Conservation (phyloP, 805 yeast genomes). For the Wickerhamiella siamensis region DNA sequence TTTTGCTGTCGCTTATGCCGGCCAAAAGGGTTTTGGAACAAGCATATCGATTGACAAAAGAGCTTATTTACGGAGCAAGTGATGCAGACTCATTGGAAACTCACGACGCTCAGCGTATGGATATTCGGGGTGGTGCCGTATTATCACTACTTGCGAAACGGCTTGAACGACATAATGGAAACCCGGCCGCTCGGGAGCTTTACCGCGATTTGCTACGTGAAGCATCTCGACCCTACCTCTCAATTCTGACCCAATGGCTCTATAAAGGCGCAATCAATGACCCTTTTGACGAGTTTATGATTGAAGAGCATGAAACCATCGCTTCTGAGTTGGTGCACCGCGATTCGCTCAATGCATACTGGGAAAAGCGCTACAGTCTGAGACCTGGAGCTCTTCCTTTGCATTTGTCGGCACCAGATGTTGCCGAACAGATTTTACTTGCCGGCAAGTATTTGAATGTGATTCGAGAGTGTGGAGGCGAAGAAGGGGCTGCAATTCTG, state of each 20-base stretch:
- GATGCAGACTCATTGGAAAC: constrained; percentile 4
- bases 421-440: constrained; percentile 51
- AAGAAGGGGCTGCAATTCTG: constrained; percentile 14
- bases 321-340: constrained; percentile 17
- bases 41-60: constrained; percentile 40
- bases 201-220: constrained; percentile 38
- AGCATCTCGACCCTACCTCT: constrained; percentile 48
- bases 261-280: constrained; percentile 60
- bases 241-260: constrained; percentile 69
- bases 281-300: constrained; percentile 68
- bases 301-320: constrained; percentile 29
- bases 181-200: constrained; percentile 38
- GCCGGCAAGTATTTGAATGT: constrained; percentile 82
- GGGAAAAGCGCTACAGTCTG: constrained; percentile 47
- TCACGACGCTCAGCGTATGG: constrained; percentile 4
- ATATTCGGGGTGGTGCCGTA: constrained; percentile 59
- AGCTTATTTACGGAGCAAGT: constrained; percentile 17
- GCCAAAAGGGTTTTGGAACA: constrained; percentile 34
- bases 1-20: constrained; percentile 38
- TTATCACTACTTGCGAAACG: constrained; percentile 46
- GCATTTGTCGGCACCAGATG: constrained; percentile 39
- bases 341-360: constrained; percentile 27
- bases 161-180: constrained; percentile 50
- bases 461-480: constrained; percentile 43
- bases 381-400: constrained; percentile 61